Conservation (phyloP, 73 alveolate genomes). For the Paramecium tetraurelia region DNA sequence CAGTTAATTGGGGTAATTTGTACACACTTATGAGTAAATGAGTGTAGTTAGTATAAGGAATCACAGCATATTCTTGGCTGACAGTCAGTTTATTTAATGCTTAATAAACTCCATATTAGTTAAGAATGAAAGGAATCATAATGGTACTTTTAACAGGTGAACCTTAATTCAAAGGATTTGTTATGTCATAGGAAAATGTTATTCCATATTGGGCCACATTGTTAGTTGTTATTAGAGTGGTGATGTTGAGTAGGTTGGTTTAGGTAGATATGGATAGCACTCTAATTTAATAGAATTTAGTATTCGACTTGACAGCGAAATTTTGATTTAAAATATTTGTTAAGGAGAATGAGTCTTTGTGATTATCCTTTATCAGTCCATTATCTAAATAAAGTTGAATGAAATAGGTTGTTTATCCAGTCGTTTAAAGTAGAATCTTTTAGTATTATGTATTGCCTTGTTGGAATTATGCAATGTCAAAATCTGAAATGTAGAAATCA, state of each 20-base stretch:
- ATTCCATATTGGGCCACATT: constrained; percentile 1
- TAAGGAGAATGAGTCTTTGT: background rate
- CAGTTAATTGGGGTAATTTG: background rate
- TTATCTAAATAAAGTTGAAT: background rate
- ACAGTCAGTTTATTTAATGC: background rate
- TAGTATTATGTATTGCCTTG: background rate
- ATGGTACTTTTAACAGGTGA: background rate
- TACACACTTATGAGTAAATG: background rate
- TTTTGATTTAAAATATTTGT: background rate
- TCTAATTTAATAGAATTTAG: constrained; percentile 8
- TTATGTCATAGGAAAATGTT: background rate
- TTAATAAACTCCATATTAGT: background rate
- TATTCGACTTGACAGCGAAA: background rate
- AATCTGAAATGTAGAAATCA: background rate
- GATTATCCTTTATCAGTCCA: background rate
- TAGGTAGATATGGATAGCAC: background rate
- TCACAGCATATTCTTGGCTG: background rate
- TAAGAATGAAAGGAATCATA: background rate
- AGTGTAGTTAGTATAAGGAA: background rate
- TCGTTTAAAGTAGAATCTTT: background rate
- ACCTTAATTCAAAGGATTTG: background rate
- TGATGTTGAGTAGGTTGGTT: background rate
- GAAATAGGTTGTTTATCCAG: background rate
- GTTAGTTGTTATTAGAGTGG: background rate
- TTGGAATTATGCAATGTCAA: background rate